These are phyloP conservation scores for Dictyostelium firmibasis DNA, from an alignment of 78 protist genomes.

Conservation along the genomic window DNA sequence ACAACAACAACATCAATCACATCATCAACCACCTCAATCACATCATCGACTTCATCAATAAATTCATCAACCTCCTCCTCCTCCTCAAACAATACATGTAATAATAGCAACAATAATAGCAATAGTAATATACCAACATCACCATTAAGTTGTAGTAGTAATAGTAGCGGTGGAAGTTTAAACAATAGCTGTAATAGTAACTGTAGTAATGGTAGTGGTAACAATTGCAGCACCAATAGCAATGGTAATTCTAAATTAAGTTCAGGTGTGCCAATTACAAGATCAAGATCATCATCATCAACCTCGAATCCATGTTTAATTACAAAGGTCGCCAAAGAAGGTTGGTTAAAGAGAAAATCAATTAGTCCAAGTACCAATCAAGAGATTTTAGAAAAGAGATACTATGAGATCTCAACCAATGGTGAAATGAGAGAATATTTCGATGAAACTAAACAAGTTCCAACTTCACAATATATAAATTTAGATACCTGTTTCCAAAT, in stretches of 20 bases:
- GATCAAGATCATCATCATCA: constrained; percentile 71
- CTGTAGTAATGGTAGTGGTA: not conserved
- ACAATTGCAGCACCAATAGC: not conserved
- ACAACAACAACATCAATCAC: not conserved
- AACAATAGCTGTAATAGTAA: not conserved
- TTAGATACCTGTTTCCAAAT: constrained; percentile 23
- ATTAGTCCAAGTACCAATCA: not conserved
- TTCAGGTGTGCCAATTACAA: constrained; percentile 37
- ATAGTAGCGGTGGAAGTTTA: not conserved
- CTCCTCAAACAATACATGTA: not conserved
- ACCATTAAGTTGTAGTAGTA: not conserved
- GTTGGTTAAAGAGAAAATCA: constrained; percentile 54
- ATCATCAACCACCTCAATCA: not conserved
- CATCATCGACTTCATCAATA: constrained; percentile 11
- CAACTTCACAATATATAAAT: not conserved
- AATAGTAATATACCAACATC: not conserved
- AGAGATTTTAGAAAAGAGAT: constrained; percentile 13
- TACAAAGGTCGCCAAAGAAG: constrained; percentile 23
- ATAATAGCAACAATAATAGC: not conserved
- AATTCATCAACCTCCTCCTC: not conserved
- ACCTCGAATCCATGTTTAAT: constrained; percentile 45
- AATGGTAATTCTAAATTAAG: not conserved
- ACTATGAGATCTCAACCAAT: constrained; percentile 13
- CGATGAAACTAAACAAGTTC: constrained; percentile 46
- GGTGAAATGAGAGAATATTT: constrained; percentile 44